phyloP scores from a whole-genome alignment of 805 yeast species.

The Ogataea sp. region DNA sequence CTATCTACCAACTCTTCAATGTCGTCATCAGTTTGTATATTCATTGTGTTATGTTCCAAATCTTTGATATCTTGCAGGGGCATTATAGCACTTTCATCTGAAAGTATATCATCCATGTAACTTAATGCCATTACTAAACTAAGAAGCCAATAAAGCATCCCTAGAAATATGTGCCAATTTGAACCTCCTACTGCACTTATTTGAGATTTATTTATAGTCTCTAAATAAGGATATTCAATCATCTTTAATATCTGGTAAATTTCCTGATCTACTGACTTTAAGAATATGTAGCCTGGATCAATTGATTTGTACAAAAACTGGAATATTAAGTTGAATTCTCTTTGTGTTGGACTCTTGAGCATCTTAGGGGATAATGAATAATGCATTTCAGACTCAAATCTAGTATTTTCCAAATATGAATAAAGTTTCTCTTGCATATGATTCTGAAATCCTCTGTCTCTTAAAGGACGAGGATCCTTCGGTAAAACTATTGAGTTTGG shows the following conservation, averaged over 20 bases:
- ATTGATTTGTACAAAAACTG: constrained; percentile 69
- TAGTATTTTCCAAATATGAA: constrained; percentile 52
- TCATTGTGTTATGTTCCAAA: background rate
- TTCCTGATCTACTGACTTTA: constrained; percentile 65
- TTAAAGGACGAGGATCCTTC: constrained; percentile 67
- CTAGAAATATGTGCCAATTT: constrained; percentile 77
- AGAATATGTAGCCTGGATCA: constrained; percentile 72
- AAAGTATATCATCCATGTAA: background rate
- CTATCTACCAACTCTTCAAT: background rate
- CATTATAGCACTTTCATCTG: constrained; percentile 6
- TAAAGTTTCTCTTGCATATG: constrained; percentile 59
- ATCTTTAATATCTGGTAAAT: constrained; percentile 58
- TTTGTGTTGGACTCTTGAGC: constrained; percentile 74
- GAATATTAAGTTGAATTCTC: constrained; percentile 71
- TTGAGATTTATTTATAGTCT: constrained; percentile 73
- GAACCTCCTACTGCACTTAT: constrained; percentile 88
- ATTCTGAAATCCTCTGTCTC: constrained; percentile 62
- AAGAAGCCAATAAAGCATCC: constrained; percentile 77
- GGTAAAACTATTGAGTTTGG: constrained; percentile 5
- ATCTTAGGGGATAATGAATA: constrained; percentile 60
- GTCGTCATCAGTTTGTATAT: background rate
- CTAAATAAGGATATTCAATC: constrained; percentile 73
- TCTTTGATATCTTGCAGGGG: background rate
- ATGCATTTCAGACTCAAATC: constrained; percentile 69
- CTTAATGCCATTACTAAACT: constrained; percentile 20